Conservation (phyloP, 495 filamentous ascomycete genomes). For the Aspergillus saccharolyticus region DNA sequence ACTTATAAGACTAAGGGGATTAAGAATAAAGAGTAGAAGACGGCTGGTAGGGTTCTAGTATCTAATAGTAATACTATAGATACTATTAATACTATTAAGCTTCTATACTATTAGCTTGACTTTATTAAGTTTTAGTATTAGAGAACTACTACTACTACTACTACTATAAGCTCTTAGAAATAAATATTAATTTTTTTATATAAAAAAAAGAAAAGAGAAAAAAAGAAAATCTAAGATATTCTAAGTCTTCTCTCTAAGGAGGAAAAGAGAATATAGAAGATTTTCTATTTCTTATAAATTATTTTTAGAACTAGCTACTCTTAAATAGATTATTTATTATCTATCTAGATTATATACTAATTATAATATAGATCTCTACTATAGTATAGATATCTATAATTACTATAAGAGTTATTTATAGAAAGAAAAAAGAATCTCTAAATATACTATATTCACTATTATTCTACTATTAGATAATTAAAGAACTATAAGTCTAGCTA, state of each 20-base stretch:
- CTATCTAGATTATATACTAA: no score
- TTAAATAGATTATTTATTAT: no score
- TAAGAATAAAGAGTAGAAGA: not conserved
- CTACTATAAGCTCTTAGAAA: not conserved
- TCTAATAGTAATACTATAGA: not conserved
- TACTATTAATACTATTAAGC: not conserved
- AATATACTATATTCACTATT: not conserved
- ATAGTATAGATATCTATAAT: not conserved
- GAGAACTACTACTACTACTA: not conserved
- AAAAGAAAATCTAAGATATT: not conserved
- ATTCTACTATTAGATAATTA: not conserved
- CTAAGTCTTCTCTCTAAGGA: not conserved
- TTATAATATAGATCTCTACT: no score
- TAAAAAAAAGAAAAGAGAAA: not conserved
- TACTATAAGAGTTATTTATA: not conserved
- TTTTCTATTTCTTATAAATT: no score
- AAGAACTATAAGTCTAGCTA: not conserved
- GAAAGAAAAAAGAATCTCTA: not conserved
- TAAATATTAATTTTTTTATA: not conserved
- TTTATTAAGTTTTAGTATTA: not conserved
- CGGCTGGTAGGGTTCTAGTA: not conserved
- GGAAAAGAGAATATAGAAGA: no score
- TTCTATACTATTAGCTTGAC: not conserved
- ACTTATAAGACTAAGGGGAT: not conserved
- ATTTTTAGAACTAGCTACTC: no score